Base-by-base conservation (phyloP, 164 flowering plant species). In the Magnolia sinica region DNA sequence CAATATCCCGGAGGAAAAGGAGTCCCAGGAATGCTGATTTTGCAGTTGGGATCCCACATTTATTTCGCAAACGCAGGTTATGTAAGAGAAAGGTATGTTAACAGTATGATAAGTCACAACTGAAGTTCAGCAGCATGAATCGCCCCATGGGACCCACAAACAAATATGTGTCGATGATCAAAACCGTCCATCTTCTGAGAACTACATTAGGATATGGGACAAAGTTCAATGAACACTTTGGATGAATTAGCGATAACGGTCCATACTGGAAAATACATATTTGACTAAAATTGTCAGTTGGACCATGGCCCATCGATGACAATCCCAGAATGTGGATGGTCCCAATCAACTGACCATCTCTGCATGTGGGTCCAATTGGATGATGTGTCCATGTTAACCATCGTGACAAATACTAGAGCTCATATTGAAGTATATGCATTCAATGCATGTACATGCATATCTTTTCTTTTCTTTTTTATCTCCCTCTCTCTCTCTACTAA, bases 1-100 rank as follows among this genome's bases (percentile, higher is more conserved):
- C 97, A 95, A 45, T 93, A 93, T 75, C 92, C 93, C 3, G 70
- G 29, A n/a, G 81, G 91, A 23, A 65, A 68, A 1, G 73, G 27
- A 6, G 31, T 80, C 18, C 87, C 87, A 0, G 94, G 95, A 13
- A 72, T 88, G 66, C 74, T 95, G 5, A 73, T 90, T 67, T 74
- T 95, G 6, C 88, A 93, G 74, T 64, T 95, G 50, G 96, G 94
- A 45, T 91, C 97, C 0, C 98, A 95, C 0, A 80, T 93, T 73
- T 93, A 88, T 82, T 95, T 84, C 78, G 88, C 95, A 8, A 91
- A 86, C 72, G 69, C 83, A 78, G 75, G 75, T 69, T 95, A 95
- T 76, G 6, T 91, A 0, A 85, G 87, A 77, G 97, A 95, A 76
- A 92, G 93, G 98, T 92, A 78, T 65, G 3, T 3, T 24, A 7